Percentiles rank a stretch among this genome's conserved stretches.
phyloP scores from a whole-genome alignment of 805 yeast genomes.

The Dipodascopsis tothii region DNA sequence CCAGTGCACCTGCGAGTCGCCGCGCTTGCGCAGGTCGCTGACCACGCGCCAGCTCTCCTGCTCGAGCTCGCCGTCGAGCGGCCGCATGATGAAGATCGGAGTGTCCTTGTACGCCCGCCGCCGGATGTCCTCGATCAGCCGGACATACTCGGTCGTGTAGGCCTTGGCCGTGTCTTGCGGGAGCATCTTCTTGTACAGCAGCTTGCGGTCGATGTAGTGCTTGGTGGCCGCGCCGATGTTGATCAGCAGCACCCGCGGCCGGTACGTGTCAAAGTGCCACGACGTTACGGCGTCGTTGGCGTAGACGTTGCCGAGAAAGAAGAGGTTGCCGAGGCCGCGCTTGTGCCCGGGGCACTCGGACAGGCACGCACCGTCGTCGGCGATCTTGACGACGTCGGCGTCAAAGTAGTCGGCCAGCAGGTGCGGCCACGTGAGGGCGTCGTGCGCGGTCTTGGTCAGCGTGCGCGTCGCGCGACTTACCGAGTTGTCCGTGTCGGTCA shows the following conservation, averaged over 20 bases:
- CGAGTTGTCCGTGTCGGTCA: conserved; percentile 12
- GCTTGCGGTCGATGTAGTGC: conserved; percentile 6
- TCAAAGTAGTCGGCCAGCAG: conserved; percentile 6
- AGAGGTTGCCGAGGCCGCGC: conserved; percentile 12
- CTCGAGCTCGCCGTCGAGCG: conserved; percentile 17
- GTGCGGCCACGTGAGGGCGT: conserved; percentile 17
- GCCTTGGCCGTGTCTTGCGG: conserved; percentile 21
- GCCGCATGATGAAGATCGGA: conserved; percentile 18
- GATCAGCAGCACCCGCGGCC: conserved; percentile 11
- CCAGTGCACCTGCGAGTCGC: conserved; percentile 21
- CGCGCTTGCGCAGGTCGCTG: conserved; percentile 8
- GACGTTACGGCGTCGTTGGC: conserved; percentile 10
- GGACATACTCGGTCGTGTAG: conserved; percentile 13
- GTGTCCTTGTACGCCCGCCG: conserved; percentile 16
- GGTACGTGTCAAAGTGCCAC: conserved; percentile 18
- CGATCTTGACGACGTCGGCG: conserved; percentile 9
- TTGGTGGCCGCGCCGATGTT: conserved; percentile 19
- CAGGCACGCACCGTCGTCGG: conserved; percentile 3
- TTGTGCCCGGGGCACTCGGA: conserved; percentile 10
- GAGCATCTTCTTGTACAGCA: conserved; percentile 9
- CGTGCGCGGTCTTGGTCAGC: conserved; percentile 5
- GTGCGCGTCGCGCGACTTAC: not conserved
- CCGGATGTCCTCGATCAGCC: conserved; percentile 15
- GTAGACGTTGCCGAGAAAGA: conserved; percentile 15
- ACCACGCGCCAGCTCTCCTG: conserved; percentile 16